Base-by-base conservation (phyloP, 805 yeast species). In the Candida pini region DNA sequence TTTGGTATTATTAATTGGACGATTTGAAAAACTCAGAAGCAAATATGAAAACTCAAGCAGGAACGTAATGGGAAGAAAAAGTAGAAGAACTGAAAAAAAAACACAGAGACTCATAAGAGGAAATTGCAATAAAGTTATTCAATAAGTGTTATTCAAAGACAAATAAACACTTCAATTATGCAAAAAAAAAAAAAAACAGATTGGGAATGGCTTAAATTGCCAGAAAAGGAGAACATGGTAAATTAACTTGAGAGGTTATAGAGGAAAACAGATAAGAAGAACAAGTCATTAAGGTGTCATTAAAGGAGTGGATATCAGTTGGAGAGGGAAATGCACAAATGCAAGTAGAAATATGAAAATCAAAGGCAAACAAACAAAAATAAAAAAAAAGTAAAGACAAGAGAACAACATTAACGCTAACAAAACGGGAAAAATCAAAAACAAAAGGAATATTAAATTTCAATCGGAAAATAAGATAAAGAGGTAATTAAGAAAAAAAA, bases 241-340 rank as follows among this genome's bases (percentile, higher is more conserved):
- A n/a, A n/a, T n/a, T n/a, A n/a, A n/a, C n/a, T n/a, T n/a, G 14
- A 18, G 5, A 25, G 9, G 18, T 17, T 15, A 13, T n/a, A 4
- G 18, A 9, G 26, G 26, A 26, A 16, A 33, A 33, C 15, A 14
- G 30, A 17, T 13, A 21, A 30, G 12, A 34, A 31, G 24, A 14
- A 24, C 18, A 26, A 26, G 37, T 36, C 39, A 30, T 36, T 21
- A 37, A 28, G 27, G 26, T 28, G 39, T 38, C 43, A 29, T 40
- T 35, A 38, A 44, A 41, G 29, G 44, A 44, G 38, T 39, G 48
- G 35, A 39, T 29, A 34, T 39, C 34, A 34, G 39, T 33, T 33
- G 40, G 42, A n/a, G n/a, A 12, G 17, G 4, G 21, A 21, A 27
- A 19, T 3, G 22, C 16, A 28, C 18, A 24, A 33, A 20, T 31